Percentiles rank a stretch among this genome's conserved stretches.
Conservation (phyloP, 2,329 filamentous ascomycete species). For the Sporothrix luriei region DNA sequence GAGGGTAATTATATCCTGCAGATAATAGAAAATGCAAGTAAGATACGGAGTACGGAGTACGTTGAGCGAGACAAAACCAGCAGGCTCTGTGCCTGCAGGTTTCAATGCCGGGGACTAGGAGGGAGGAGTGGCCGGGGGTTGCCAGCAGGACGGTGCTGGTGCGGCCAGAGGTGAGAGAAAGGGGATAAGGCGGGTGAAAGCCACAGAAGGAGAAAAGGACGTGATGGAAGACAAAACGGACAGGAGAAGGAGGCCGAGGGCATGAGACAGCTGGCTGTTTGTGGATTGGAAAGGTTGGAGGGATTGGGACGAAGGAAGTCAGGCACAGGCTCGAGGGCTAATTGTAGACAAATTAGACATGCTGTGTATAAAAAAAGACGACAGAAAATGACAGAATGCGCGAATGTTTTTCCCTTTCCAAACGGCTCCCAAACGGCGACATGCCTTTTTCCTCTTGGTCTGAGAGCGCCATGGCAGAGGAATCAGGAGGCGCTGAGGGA, state of each 20-base stretch:
- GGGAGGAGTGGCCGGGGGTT: conserved; percentile 20
- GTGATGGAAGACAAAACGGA: neutral
- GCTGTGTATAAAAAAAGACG: no score
- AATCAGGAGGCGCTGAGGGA: neutral
- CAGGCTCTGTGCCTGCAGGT: neutral
- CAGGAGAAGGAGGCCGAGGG: neutral
- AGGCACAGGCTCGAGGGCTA: conserved; percentile 8
- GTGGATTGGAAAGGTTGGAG: neutral
- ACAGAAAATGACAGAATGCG: neutral
- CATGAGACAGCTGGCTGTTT: neutral
- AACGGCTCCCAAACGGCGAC: neutral
- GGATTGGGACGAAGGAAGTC: conserved; percentile 16
- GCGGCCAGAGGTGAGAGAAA: conserved; percentile 14
- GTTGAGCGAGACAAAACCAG: neutral
- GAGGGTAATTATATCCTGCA: neutral
- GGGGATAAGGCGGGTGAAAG: conserved; percentile 2
- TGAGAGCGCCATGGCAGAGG: neutral
- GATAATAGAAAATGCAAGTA: conserved; percentile 10
- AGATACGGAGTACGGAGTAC: no score
- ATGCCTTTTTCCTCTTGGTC: neutral
- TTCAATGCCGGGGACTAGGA: conserved; percentile 19
- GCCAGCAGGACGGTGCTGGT: neutral
- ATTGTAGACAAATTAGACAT: neutral
- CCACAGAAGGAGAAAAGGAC: neutral
- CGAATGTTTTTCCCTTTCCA: neutral